Evolutionary conservation across 257 asterid genomes (phyloP), one percentile per base, ranked within the genome.

Genomic region (Euphrasia confusa): DNA sequence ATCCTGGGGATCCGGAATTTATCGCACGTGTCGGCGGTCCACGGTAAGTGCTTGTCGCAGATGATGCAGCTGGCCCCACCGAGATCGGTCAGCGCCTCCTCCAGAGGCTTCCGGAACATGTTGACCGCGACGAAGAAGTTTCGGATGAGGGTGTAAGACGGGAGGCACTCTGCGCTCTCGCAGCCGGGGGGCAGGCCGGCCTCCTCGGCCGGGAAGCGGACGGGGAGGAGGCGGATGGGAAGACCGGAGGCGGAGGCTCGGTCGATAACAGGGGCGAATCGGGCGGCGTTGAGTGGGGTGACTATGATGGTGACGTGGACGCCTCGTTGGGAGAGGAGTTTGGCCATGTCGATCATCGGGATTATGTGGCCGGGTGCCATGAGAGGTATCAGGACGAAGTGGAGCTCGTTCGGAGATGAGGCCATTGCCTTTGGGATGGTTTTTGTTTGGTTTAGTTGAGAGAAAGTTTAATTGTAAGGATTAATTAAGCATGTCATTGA

Each of bases 261-360:
- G 52, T 74, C 69, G 1, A 80, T 47, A 21, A 70, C 53, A 2
- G 72, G 8, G 6, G 39, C 68, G 68, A 78, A 71, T 18, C 80
- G 71, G 47, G 65, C 10, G 52, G 80, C 57, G 61, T 75, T 74
- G 5, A 68, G 73, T 9, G 82, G 84, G 1, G 87, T 81, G 7
- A 71, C 68, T 42, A 78, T 45, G 37, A 81, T 69, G 7, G 84
- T 54, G 1, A 71, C 66, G 10, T 30, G 59, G 3, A 57, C 68
- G 9, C 79, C 72, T 1, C 63, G 80, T 2, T 70, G 33, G 0
- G 81, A 81, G 0, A 79, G 58, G 33, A 76, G 30, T 52, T 63
- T 73, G 1, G 81, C 81, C 77, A 76, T 76, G 63, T 79, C 84
- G 26, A 79, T 71, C 79, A 79, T 72, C 0, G 84, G 84, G 48